phyloP scores from a whole-genome alignment of 129 eudicot species.

The Gnaphalium uliginosum region DNA sequence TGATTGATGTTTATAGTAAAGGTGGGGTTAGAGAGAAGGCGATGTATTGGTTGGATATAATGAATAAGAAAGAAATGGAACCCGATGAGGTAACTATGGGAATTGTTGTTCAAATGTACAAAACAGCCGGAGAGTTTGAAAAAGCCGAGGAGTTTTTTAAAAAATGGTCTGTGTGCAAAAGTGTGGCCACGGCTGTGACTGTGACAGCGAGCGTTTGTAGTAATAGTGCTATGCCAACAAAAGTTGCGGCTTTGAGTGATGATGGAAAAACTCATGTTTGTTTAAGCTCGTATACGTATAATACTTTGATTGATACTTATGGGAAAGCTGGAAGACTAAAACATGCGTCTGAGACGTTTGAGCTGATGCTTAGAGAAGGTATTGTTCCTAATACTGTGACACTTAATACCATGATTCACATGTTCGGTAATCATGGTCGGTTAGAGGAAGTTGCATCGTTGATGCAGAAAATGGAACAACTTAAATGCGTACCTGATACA shows the following conservation, averaged over 20 bases:
- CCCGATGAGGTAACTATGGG: conserved; percentile 88
- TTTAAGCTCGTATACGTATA: conserved; percentile 65
- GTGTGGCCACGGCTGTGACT: conserved; percentile 10
- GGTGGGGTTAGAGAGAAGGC: conserved; percentile 72
- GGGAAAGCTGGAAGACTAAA: conserved; percentile 77
- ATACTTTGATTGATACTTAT: conserved; percentile 82
- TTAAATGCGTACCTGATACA: conserved; percentile 68
- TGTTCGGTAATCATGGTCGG: conserved; percentile 70
- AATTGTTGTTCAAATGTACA: conserved; percentile 74
- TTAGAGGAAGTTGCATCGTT: conserved; percentile 59
- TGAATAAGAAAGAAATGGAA: conserved; percentile 63
- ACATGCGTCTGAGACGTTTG: conserved; percentile 68
- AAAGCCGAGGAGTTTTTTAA: conserved; percentile 75
- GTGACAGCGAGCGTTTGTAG: background rate
- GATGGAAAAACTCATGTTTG: conserved; percentile 34
- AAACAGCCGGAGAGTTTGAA: conserved; percentile 72
- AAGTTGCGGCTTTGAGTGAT: conserved; percentile 11
- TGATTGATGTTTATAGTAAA: conserved; percentile 88
- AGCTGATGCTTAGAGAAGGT: conserved; percentile 62
- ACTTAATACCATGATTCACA: conserved; percentile 89
- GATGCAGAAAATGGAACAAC: conserved; percentile 69
- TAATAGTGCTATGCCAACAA: background rate
- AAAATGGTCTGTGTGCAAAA: conserved; percentile 57
- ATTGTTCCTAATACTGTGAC: conserved; percentile 72
- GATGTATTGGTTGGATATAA: conserved; percentile 55